Conservation (phyloP, 116 monocot genomes). For the Dioscorea cayenensis region DNA sequence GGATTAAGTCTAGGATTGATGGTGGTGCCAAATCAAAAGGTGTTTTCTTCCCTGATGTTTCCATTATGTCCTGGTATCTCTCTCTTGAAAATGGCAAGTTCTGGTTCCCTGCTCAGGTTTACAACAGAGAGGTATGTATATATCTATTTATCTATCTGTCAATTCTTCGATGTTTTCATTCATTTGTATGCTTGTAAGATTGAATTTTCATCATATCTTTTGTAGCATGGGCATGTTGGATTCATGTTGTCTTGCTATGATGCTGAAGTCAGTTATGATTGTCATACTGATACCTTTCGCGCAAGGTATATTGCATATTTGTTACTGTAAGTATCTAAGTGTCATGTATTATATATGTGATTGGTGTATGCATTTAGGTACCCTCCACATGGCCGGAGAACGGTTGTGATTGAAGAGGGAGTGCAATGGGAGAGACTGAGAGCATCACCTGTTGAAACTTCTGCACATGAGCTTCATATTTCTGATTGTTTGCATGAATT, state of each 20-base stretch:
- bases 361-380: conserved; percentile 22
- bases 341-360: too few relatives aligned
- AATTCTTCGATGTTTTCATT: neutral
- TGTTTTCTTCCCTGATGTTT: conserved; percentile 22
- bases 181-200: neutral
- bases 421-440: conserved; percentile 56
- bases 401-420: conserved; percentile 32
- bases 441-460: conserved; percentile 39
- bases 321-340: neutral
- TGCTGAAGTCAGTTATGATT: conserved; percentile 75
- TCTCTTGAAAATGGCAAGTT: conserved; percentile 69
- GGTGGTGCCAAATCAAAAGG: neutral
- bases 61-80: conserved; percentile 69
- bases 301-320: conserved; percentile 52
- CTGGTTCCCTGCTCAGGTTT: conserved; percentile 96
- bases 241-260: conserved; percentile 96
- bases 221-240: conserved; percentile 83
- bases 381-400: conserved; percentile 43
- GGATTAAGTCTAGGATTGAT: conserved; percentile 38
- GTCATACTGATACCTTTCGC: conserved; percentile 61
- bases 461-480: conserved; percentile 49
- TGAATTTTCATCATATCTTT: neutral
- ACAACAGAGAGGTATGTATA: conserved; percentile 88
- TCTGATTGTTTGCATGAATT: conserved; percentile 50
- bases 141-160: neutral